phyloP scores from a whole-genome alignment of 2,329 filamentous ascomycete genomes.

The Teratosphaeria epicoccoides region DNA sequence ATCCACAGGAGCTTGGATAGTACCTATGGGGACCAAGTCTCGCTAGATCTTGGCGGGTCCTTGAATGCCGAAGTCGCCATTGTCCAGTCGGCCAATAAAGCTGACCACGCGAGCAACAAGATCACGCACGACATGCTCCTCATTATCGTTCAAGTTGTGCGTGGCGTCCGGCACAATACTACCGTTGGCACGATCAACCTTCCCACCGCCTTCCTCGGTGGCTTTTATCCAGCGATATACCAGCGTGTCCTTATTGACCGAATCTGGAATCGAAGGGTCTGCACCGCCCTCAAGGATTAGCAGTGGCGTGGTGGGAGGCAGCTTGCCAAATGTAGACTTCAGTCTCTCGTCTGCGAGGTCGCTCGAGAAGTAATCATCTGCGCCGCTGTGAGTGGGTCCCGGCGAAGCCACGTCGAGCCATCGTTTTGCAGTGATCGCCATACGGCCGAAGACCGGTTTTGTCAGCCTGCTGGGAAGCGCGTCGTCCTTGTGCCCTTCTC shows the following conservation, averaged over 20 bases:
- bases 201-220: constrained; percentile 34
- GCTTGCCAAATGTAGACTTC: constrained; percentile 52
- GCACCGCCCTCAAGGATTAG: constrained; percentile 54
- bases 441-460: constrained; percentile 21
- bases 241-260: constrained; percentile 48
- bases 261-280: constrained; percentile 54
- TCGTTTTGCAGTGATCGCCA: constrained; percentile 45
- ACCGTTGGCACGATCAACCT: constrained; percentile 39
- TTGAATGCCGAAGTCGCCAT: constrained; percentile 7
- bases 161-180: constrained; percentile 40
- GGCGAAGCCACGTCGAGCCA: constrained; percentile 50
- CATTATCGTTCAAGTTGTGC: constrained; percentile 41
- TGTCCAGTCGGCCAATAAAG: constrained; percentile 33
- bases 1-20: no score
- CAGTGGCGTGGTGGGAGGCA: constrained; percentile 43
- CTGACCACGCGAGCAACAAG: constrained; percentile 41
- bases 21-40: no score
- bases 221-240: constrained; percentile 46
- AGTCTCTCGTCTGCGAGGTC: constrained; percentile 55
- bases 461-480: constrained; percentile 37
- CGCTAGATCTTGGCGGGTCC: background rate
- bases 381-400: constrained; percentile 47
- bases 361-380: constrained; percentile 82
- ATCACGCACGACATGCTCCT: constrained; percentile 37
- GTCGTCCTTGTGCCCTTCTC: constrained; percentile 43